Evolutionary conservation across 2,329 filamentous ascomycete genomes (phyloP).

Genomic region (Dactylellina drechsleri): DNA sequence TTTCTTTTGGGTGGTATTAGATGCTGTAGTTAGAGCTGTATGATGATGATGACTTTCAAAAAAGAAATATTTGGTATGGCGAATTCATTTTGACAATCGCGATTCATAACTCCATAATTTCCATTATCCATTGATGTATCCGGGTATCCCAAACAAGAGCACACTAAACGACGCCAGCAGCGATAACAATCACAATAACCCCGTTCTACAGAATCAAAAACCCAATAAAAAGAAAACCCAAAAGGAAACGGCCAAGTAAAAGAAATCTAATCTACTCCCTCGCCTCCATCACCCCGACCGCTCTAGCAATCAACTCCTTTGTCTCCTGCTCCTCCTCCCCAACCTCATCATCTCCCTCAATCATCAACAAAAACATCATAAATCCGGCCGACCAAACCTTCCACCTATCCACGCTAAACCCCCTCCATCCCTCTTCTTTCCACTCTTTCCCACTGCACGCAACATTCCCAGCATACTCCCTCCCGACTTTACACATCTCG

Average conservation of each 20-base stretch:
- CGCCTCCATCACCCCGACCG: not conserved
- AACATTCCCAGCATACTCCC: slow-evolving; percentile 20
- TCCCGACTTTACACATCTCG: slow-evolving; percentile 2
- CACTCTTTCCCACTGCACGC: not conserved
- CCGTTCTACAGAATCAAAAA: no score
- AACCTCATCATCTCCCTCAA: slow-evolving; percentile 3
- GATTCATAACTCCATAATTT: no score
- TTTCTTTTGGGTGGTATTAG: slow-evolving; percentile 17
- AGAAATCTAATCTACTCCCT: not conserved
- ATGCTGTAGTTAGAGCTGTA: not conserved
- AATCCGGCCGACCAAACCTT: slow-evolving; percentile 1
- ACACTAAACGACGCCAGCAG: no score
- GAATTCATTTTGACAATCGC: no score
- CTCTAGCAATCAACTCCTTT: slow-evolving; percentile 28
- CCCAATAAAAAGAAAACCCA: no score
- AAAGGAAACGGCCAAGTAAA: no score
- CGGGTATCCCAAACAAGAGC: no score
- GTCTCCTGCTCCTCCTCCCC: not conserved
- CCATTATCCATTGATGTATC: no score
- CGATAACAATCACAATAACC: no score
- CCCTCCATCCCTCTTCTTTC: slow-evolving; percentile 12
- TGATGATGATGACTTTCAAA: not conserved
- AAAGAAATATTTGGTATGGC: no score
- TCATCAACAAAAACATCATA: not conserved
- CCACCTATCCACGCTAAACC: slow-evolving; percentile 24